Base-by-base conservation (phyloP, 2,329 filamentous ascomycete species). In the Clarireedia monteithiana region DNA sequence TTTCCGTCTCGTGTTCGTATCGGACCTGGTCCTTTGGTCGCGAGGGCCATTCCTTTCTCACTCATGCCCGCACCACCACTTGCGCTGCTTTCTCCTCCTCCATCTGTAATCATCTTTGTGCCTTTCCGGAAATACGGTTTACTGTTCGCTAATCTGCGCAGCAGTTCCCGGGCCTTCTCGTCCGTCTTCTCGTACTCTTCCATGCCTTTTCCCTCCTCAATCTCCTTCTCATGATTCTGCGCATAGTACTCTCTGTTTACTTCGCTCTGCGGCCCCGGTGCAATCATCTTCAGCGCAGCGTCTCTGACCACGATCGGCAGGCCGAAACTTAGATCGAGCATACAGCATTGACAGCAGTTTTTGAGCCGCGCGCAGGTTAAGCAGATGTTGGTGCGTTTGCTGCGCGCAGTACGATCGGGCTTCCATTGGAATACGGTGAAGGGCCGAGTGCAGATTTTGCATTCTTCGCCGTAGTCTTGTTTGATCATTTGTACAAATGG, bases 401-500 rank as follows among this genome's bases (percentile, higher is more conserved):
- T 91, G 60, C 91, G 88, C 26, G 91, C 84, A 2, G 91, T 94
- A 57, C 94, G 89, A 70, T 95, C 91, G 61, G 89, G 85, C 66
- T 92, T 92, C 92, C 92, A 99, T 66, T 86, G 84, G 71, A 99
- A 99, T 53, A 97, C 82, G 26, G 94, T 97, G 68, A 96, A 99
- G 0, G 94, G 94, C 59, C 94, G 84, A 6, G 92, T 97, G 73
- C 94, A 99, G 63, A 84, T 78, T 68, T 82, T 82, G 72, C 78
- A 81, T 60, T 72, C 66, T 57, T 49, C 89, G 66, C 91, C 94
- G 67, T 95, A 85, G 71, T 99, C 92, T 69, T 97, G 91, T 74
- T 99, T 99, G 59, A 99, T 79, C 91, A 99, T 97, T 73, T 97
- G 94, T 45, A 99, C 94, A 68, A 95, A 99, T 2, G 92, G 92